phyloP scores from a whole-genome alignment of 1,284 basidiomycete species.

The Ustilago sp. region DNA sequence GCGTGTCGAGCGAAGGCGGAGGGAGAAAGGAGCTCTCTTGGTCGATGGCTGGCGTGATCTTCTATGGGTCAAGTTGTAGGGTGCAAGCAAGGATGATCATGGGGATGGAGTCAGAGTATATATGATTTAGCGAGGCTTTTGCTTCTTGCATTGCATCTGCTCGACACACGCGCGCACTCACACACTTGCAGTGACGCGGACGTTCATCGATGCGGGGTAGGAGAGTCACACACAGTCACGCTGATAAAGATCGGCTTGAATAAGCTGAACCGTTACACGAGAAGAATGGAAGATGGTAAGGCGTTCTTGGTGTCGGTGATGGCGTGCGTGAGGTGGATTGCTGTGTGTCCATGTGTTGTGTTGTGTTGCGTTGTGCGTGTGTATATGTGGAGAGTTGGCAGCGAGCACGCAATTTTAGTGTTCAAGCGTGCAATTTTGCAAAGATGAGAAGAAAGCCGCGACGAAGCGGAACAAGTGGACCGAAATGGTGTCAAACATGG shows the following conservation, averaged over 20 bases:
- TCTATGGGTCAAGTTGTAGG: not conserved
- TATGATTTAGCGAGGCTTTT: not conserved
- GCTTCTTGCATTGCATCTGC: not conserved
- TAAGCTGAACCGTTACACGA: not conserved
- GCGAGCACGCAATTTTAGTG: constrained; percentile 31
- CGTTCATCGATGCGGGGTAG: constrained; percentile 1
- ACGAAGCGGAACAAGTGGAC: not conserved
- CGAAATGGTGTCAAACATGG: not conserved
- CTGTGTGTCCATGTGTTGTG: not conserved
- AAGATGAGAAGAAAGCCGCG: not conserved
- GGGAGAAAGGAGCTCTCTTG: not conserved
- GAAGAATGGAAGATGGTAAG: not conserved
- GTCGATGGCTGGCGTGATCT: not conserved
- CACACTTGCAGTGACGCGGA: not conserved
- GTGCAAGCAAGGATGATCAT: not conserved
- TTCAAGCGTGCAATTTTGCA: constrained; percentile 15
- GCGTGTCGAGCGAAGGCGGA: not conserved
- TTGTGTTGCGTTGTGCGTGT: not conserved
- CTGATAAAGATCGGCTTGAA: constrained; percentile 3
- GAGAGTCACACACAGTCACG: not conserved
- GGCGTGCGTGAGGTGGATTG: constrained; percentile 10
- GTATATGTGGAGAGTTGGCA: constrained; percentile 7
- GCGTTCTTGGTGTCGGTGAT: constrained; percentile 1
- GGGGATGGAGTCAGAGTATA: not conserved
- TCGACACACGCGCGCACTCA: not conserved